Base-by-base conservation (phyloP, 116 monocot species). In the Dioscorea cayenensis region DNA sequence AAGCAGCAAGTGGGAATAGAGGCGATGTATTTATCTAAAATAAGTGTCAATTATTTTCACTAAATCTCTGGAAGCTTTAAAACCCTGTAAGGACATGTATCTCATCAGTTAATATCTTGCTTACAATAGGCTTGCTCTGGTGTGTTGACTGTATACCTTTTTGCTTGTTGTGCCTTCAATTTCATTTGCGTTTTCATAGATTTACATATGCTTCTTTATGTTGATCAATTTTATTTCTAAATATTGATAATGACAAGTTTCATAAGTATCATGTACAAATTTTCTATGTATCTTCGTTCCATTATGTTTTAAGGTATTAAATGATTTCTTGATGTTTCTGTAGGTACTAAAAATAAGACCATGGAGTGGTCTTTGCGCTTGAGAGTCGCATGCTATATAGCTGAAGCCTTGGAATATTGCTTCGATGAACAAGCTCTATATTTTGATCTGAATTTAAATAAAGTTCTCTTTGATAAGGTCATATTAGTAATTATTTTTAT, bases 281-380 rank as follows among this genome's bases (percentile, higher is more conserved):
- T 13, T 83, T 70, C 43, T 11, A 21, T 18, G 43, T 66, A 17
- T 60, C 13, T 27, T 6, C 38, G 2, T 38, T 6, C 38, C 38
- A 38, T 38, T 2, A 5, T 38, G 5, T 38, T 38, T 38, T 38
- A 38, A 38, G 38, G 2, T 38, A 38, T 38, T 38, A 38, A 38
- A 25, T 38, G 38, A 38, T 6, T 38, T 38, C 38, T 38, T 9
- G 9, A 22, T 60, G 20, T 69, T 51, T 38, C 17, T 13, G n/a
- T 78, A 94, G 94, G 25, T 25, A 25, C 91, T 91, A 91, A 94
- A 75, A 91, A 76, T 27, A 91, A 94, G 72, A 90, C 94, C 4
- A 84, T 94, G 64, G 88, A 94, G 79, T 94, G 94, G 94, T 84
- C 86, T 18, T 88, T 94, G 94, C 88, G 94, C 8, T 66, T 91